Evolutionary conservation across 129 eudicot species (phyloP).

Genomic region (Chrysanthemum lavandulifolium): DNA sequence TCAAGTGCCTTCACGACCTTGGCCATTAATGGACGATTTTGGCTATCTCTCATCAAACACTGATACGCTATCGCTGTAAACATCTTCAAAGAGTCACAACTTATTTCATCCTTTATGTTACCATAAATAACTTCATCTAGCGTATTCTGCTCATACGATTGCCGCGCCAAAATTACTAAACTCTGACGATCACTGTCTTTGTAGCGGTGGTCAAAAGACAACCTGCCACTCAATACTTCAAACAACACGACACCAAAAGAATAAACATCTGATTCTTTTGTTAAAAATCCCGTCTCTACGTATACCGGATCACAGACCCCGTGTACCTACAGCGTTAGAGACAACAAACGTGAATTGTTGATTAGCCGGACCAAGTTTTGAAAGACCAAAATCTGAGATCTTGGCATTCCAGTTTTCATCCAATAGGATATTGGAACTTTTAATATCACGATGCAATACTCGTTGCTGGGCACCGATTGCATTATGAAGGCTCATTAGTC

Average conservation of each 20-base stretch:
- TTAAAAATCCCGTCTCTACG: background rate
- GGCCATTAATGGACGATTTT: background rate
- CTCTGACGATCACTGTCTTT: background rate
- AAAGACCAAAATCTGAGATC: background rate
- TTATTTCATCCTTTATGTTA: constrained; percentile 1
- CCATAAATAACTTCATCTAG: too few species aligned
- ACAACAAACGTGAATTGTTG: background rate
- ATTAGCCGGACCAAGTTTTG: background rate
- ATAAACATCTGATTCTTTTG: background rate
- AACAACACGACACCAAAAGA: background rate
- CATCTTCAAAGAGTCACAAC: background rate
- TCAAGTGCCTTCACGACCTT: background rate
- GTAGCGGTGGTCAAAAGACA: background rate
- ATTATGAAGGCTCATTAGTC: background rate
- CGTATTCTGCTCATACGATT: background rate
- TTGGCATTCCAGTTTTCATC: background rate
- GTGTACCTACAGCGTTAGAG: background rate
- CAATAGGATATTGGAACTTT: background rate
- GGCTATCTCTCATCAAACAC: background rate
- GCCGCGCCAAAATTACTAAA: background rate
- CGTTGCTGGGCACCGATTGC: background rate
- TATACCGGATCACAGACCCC: background rate
- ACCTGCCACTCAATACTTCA: background rate
- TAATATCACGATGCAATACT: background rate
- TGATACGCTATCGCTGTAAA: background rate